A percentile compares a stretch with the other conserved stretches of the same genome.
Evolutionary conservation across 768 basidiomycete species (phyloP).

Genomic region (Royoungia palumana): DNA sequence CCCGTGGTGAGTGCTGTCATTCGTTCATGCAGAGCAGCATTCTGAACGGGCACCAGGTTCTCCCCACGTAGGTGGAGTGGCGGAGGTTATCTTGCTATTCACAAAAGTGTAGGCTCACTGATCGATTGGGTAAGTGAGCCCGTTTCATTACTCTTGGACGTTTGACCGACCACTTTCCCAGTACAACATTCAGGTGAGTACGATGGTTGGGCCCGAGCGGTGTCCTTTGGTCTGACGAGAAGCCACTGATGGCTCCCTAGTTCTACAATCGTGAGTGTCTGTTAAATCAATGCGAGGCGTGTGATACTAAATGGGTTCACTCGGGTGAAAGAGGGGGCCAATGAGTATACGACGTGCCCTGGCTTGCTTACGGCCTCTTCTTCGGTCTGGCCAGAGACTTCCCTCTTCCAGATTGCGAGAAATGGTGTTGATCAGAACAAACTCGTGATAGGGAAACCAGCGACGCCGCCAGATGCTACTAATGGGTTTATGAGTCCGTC

Average conservation of each 20-base stretch:
- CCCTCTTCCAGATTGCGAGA: constrained; percentile 47
- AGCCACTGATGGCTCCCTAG: constrained; percentile 2
- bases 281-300: not conserved
- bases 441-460: constrained; percentile 76
- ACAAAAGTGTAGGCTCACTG: constrained; percentile 37
- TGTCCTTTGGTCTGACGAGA: not conserved
- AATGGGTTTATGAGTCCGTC: constrained; percentile 56
- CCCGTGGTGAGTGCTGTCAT: constrained; percentile 12
- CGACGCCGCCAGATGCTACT: constrained; percentile 44
- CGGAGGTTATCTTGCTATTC: constrained; percentile 35
- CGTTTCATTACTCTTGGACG: not conserved
- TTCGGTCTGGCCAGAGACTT: constrained; percentile 39
- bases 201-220: not conserved
- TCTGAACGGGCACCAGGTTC: constrained; percentile 9
- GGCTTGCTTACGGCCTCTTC: constrained; percentile 40
- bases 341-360: constrained; percentile 38
- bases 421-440: constrained; percentile 59
- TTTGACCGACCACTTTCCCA: not conserved
- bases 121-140: constrained; percentile 41
- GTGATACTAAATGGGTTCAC: not conserved
- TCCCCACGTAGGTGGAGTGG: constrained; percentile 16
- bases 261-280: constrained; percentile 28
- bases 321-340: constrained; percentile 30
- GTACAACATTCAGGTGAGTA: constrained; percentile 39
- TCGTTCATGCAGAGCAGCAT: not conserved